Percentiles rank a stretch among this genome's conserved stretches.
phyloP scores from a whole-genome alignment of 768 basidiomycete species.

The Sporobolomyces phaffii region DNA sequence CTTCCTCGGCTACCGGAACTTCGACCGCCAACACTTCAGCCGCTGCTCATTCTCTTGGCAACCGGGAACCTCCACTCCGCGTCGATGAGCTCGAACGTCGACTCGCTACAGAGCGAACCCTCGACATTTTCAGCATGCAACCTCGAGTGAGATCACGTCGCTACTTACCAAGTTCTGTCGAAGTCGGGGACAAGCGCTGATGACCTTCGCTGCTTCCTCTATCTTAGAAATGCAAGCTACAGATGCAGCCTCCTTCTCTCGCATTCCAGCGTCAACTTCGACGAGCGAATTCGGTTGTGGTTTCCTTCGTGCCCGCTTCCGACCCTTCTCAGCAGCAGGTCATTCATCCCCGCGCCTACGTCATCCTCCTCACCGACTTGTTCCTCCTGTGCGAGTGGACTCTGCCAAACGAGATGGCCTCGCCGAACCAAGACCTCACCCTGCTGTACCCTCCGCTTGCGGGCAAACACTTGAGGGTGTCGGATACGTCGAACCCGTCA shows the following conservation, averaged over 20 bases:
- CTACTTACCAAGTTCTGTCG: slow-evolving; percentile 11
- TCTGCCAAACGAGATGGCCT: slow-evolving; percentile 55
- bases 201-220: neutral
- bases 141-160: slow-evolving; percentile 60
- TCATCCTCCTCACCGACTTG: slow-evolving; percentile 86
- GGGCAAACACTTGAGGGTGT: slow-evolving; percentile 77
- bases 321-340: slow-evolving; percentile 62
- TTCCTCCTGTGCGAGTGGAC: slow-evolving; percentile 86
- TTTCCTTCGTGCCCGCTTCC: slow-evolving; percentile 66
- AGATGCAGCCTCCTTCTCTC: slow-evolving; percentile 74
- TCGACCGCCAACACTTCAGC: slow-evolving; percentile 39
- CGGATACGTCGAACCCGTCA: slow-evolving; percentile 52
- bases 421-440: slow-evolving; percentile 65
- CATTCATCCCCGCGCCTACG: slow-evolving; percentile 66
- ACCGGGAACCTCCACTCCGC: slow-evolving; percentile 45
- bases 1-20: slow-evolving; percentile 25
- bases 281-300: slow-evolving; percentile 61
- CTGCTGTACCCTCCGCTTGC: slow-evolving; percentile 90
- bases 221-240: slow-evolving; percentile 72
- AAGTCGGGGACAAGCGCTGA: slow-evolving; percentile 1
- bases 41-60: slow-evolving; percentile 51
- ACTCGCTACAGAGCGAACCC: slow-evolving; percentile 66
- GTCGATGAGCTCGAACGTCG: slow-evolving; percentile 73
- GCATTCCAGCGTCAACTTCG: slow-evolving; percentile 73
- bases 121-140: slow-evolving; percentile 94